These are phyloP conservation scores for Clonostachys byssicola DNA, from an alignment of 2,329 filamentous ascomycete species.

Conservation along the genomic window DNA sequence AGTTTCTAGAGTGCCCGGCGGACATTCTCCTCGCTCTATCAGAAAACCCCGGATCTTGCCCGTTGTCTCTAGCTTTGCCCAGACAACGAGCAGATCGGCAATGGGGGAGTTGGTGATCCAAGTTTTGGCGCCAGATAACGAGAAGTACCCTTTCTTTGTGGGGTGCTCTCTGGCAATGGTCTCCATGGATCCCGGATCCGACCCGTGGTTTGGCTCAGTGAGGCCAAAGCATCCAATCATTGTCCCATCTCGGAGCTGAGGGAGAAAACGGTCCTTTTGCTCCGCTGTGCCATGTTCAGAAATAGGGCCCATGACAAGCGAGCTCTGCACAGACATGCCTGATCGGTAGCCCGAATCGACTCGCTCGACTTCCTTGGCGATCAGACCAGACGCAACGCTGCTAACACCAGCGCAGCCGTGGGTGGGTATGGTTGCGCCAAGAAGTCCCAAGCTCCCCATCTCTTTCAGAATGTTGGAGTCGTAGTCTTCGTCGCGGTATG, in stretches of 20 bases:
- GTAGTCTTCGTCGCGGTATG: constrained; percentile 68
- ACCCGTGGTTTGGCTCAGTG: constrained; percentile 82
- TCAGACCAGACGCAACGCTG: constrained; percentile 73
- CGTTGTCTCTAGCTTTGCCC: constrained; percentile 69
- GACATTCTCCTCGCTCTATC: constrained; percentile 72
- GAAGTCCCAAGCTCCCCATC: constrained; percentile 90
- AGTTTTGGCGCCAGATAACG: constrained; percentile 72
- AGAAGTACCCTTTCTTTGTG: constrained; percentile 69
- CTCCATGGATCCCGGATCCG: constrained; percentile 81
- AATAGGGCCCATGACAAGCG: constrained; percentile 84
- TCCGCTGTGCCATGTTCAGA: constrained; percentile 74
- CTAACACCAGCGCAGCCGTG: constrained; percentile 36
- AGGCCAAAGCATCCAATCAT: constrained; percentile 75
- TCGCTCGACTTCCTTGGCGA: constrained; percentile 77
- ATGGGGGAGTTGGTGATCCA: constrained; percentile 89
- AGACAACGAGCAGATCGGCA: constrained; percentile 72
- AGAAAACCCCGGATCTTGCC: constrained; percentile 87
- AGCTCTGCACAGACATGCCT: constrained; percentile 81
- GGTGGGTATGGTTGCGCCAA: constrained; percentile 83
- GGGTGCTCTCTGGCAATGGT: constrained; percentile 73
- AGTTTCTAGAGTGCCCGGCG: constrained; percentile 77
- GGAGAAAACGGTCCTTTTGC: constrained; percentile 73
- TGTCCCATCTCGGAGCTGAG: constrained; percentile 70
- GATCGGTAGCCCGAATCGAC: constrained; percentile 82
- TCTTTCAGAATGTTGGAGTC: constrained; percentile 81